A percentile compares a stretch with the other conserved stretches of the same genome.
These are phyloP conservation scores for Neurospora sp. DNA, from an alignment of 495 filamentous ascomycete genomes.

Conservation along the genomic window DNA sequence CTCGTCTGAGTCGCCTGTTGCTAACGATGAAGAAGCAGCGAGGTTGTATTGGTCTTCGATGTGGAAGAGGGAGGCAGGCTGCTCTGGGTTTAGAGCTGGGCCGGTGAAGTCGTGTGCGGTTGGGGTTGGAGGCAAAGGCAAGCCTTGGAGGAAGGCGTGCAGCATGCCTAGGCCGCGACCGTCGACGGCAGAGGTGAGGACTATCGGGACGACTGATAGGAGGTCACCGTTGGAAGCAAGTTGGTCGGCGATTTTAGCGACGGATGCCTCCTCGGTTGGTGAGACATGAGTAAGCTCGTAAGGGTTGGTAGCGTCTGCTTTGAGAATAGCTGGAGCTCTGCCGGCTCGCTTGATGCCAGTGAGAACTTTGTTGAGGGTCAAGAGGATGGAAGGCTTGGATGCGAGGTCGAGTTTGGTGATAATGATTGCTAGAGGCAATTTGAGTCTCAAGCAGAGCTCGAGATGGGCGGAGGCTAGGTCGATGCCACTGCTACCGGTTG, in stretches of 20 bases:
- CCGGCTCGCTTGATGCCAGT: constrained; percentile 65
- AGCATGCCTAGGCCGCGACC: constrained; percentile 72
- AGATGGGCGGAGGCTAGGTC: constrained; percentile 72
- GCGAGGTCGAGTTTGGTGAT: constrained; percentile 91
- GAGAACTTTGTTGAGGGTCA: constrained; percentile 62
- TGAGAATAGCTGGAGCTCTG: constrained; percentile 61
- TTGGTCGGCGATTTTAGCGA: constrained; percentile 38
- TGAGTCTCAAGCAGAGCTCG: constrained; percentile 73
- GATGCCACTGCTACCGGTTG: constrained; percentile 26
- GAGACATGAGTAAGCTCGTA: constrained; percentile 27
- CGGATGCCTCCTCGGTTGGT: constrained; percentile 38
- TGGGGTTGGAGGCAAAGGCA: constrained; percentile 59
- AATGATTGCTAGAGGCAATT: constrained; percentile 63
- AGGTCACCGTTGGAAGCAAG: constrained; percentile 35
- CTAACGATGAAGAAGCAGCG: constrained; percentile 29
- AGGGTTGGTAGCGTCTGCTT: constrained; percentile 29
- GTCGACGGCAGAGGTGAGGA: constrained; percentile 79
- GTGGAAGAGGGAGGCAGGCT: constrained; percentile 59
- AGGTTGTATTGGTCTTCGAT: constrained; percentile 69
- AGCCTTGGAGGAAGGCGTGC: constrained; percentile 67
- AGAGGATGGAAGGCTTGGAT: constrained; percentile 54
- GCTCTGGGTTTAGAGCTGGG: constrained; percentile 35
- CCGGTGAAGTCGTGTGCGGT: constrained; percentile 35
- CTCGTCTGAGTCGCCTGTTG: constrained; percentile 27
- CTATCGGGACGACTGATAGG: constrained; percentile 61